phyloP scores from a whole-genome alignment of 495 filamentous ascomycete genomes.

The Aspergillus bertholletiae region DNA sequence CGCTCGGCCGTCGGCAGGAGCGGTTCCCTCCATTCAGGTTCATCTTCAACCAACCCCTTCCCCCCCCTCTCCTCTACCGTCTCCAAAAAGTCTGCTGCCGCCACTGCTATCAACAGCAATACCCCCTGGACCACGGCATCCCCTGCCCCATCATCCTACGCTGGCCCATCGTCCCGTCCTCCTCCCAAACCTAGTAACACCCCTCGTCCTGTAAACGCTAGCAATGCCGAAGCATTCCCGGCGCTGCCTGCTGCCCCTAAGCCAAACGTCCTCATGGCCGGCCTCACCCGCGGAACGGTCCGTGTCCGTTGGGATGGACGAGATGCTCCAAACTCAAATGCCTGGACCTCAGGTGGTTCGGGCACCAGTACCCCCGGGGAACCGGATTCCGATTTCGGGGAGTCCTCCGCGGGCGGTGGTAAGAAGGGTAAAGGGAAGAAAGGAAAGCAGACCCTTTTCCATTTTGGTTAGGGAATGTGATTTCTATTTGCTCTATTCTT shows the following conservation, averaged over 20 bases:
- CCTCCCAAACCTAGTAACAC: slow-evolving; percentile 20
- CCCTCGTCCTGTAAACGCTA: slow-evolving; percentile 23
- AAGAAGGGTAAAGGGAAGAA: slow-evolving; percentile 76
- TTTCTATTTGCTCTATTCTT: background rate
- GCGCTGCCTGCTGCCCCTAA: slow-evolving; percentile 75
- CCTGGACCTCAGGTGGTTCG: slow-evolving; percentile 39
- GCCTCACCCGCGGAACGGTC: slow-evolving; percentile 68
- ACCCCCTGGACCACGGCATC: slow-evolving; percentile 48
- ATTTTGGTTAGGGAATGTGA: slow-evolving; percentile 44
- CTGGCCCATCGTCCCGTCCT: slow-evolving; percentile 27
- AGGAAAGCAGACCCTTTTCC: slow-evolving; percentile 73
- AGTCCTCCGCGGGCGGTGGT: slow-evolving; percentile 34
- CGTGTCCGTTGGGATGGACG: slow-evolving; percentile 67
- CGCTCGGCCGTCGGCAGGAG: slow-evolving; percentile 54
- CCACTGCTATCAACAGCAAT: slow-evolving; percentile 33
- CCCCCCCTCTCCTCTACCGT: slow-evolving; percentile 44
- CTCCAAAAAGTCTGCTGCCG: slow-evolving; percentile 24
- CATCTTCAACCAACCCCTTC: slow-evolving; percentile 38
- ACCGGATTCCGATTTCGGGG: slow-evolving; percentile 31
- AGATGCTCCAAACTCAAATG: slow-evolving; percentile 30
- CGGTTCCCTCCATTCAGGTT: slow-evolving; percentile 30
- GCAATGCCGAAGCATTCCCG: slow-evolving; percentile 61
- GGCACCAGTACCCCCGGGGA: slow-evolving; percentile 10
- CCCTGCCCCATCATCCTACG: slow-evolving; percentile 24
- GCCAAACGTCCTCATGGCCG: slow-evolving; percentile 75